Evolutionary conservation across 352 stramenopile species (phyloP), one percentile per base, ranked within the genome.

Genomic region (Phytophthora melonis): DNA sequence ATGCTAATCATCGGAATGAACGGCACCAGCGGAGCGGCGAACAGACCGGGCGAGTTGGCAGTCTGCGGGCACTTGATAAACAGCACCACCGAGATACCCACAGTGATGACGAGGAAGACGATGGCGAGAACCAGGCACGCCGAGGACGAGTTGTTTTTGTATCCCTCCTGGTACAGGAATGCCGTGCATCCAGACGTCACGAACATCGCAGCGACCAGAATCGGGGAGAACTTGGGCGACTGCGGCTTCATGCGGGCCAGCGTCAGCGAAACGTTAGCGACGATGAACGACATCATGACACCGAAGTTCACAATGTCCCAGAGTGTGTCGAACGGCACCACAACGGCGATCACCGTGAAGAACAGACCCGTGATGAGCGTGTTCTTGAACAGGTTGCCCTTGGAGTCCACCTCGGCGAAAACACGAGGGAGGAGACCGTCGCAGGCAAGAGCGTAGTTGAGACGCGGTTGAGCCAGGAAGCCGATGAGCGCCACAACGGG

Each of bases 401-500:
- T 92, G 52, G 68, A 72, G 67, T 96, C 80, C 52, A 95, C 83
- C 67, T 89, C 81, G 56, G 86, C 86, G 81, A 99, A 98, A 27
- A 98, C 85, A 56, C 75, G 68, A 41, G 97, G 96, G 59, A 99
- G 79, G 8, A 99, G 88, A 8, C 97, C 97, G 75, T 99, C 97
- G 49, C 91, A 93, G 19, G 94, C 88, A 75, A 98, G 86, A 11
- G 94, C 94, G 75, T 96, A 98, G 73, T 98, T 96, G 25, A 99
- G 75, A 25, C 95, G 89, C 18, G 95, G 96, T 70, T 99, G 97
- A 34, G 96, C 94, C 30, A 99, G 77, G 64, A 99, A 94, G 19
- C 86, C 94, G n/a, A 99, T 91, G 23, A 99, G 83, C 39, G 98
- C 95, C 32, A 99, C 97, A 1, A 99, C 83, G 2, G 97, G 97